Conservation (phyloP, 2,329 filamentous ascomycete genomes). For the Aspergillus carbonarius region DNA sequence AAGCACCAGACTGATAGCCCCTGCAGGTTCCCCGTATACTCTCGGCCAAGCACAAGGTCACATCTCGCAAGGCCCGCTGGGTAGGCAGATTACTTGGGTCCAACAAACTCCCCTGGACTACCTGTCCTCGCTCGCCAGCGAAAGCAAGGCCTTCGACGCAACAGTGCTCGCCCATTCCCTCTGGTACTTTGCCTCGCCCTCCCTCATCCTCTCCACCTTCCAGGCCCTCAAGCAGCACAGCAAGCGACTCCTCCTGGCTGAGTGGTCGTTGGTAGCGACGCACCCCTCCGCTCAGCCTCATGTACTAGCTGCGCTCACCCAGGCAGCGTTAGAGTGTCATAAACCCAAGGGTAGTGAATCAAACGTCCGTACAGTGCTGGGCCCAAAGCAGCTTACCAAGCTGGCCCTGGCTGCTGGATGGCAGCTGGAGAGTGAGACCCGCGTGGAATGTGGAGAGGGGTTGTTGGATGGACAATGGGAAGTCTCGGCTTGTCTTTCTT, state of each 20-base stretch:
- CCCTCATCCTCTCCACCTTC: constrained; percentile 39
- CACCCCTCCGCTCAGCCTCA: constrained; percentile 46
- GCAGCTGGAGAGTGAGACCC: background rate
- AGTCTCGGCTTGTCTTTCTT: constrained; percentile 25
- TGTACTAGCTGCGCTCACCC: constrained; percentile 52
- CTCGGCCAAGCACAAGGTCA: constrained; percentile 16
- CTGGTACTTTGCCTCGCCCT: constrained; percentile 53
- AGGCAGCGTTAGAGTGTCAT: constrained; percentile 42
- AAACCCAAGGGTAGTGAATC: constrained; percentile 28
- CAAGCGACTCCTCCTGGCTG: constrained; percentile 43
- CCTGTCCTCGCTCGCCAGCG: constrained; percentile 29
- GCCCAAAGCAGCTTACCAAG: constrained; percentile 42
- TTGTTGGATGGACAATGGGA: constrained; percentile 53
- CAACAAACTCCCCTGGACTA: constrained; percentile 18
- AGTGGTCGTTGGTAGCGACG: constrained; percentile 48
- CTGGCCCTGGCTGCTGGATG: constrained; percentile 24
- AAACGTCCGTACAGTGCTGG: constrained; percentile 52
- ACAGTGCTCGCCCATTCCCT: constrained; percentile 45
- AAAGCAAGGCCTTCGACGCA: constrained; percentile 41
- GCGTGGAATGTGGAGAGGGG: constrained; percentile 37
- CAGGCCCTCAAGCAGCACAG: constrained; percentile 33
- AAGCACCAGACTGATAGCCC: too few relatives aligned
- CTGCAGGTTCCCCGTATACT: constrained; percentile 15
- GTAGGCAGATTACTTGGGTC: constrained; percentile 13
- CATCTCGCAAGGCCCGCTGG: constrained; percentile 12